Evolutionary conservation across 108 stramenopile species (phyloP).

Genomic region (Cyclotella choctawhatcheeana): DNA sequence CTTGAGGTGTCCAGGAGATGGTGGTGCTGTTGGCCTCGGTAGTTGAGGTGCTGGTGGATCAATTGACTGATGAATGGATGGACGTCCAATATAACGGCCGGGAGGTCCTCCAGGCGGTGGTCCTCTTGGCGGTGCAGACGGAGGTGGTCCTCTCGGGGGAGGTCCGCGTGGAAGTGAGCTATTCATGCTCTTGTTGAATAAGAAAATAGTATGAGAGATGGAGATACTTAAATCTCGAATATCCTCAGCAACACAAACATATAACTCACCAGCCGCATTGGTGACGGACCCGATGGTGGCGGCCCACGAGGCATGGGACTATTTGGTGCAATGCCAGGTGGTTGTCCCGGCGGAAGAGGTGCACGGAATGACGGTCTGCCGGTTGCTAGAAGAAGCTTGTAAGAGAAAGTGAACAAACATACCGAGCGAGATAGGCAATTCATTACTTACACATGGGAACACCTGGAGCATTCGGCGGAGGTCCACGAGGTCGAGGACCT

Average conservation of each 20-base stretch:
- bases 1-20: slow-evolving; percentile 9
- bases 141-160: slow-evolving; percentile 61
- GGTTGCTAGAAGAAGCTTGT: not conserved
- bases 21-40: slow-evolving; percentile 29
- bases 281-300: slow-evolving; percentile 8
- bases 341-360: slow-evolving; percentile 9
- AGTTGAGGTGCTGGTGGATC: slow-evolving; percentile 23
- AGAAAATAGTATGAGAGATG: not conserved
- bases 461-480: slow-evolving; percentile 12
- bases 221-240: no score
- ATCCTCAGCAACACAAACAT: no score
- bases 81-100: slow-evolving; percentile 29
- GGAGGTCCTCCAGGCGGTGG: slow-evolving; percentile 64
- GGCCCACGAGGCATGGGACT: slow-evolving; percentile 23
- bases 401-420: not conserved
- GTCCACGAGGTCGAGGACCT: slow-evolving; percentile 18
- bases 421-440: no score
- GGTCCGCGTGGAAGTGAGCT: slow-evolving; percentile 45
- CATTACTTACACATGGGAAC: slow-evolving; percentile 21
- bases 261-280: not conserved
- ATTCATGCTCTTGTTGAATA: not conserved
- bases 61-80: slow-evolving; percentile 15
- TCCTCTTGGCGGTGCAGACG: slow-evolving; percentile 51
- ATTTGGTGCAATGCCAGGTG: slow-evolving; percentile 12
- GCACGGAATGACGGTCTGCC: slow-evolving; percentile 8